Percentiles rank a stretch among this genome's conserved stretches.
Conservation (phyloP, 345 rosid species). For the Euclidium syriacum region DNA sequence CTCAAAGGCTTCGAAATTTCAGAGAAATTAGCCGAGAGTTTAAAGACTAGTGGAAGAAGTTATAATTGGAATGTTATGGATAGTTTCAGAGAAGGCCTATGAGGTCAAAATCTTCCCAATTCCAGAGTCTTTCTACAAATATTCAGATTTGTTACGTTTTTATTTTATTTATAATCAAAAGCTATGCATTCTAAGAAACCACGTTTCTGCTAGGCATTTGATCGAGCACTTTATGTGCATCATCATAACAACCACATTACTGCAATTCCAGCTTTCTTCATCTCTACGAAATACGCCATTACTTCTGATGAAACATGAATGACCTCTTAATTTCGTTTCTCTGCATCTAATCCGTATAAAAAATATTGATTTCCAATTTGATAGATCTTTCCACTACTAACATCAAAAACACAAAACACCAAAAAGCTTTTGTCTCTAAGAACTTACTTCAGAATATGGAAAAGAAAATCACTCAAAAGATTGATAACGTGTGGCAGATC, state of each 20-base stretch:
- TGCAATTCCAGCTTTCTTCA: conserved; percentile 39
- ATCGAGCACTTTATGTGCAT: conserved; percentile 47
- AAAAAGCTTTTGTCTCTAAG: too few relatives aligned
- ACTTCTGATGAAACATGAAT: too few relatives aligned
- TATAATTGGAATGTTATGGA: conserved; percentile 12
- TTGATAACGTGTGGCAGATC: too few relatives aligned
- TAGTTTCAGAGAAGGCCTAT: conserved; percentile 27
- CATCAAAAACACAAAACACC: too few relatives aligned
- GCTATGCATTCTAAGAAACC: conserved; percentile 45
- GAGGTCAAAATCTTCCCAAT: not conserved
- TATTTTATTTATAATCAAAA: not conserved
- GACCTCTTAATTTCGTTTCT: too few relatives aligned
- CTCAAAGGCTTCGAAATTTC: conserved; percentile 25
- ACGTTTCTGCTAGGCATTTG: conserved; percentile 53
- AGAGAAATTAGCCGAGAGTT: conserved; percentile 1
- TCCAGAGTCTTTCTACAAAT: conserved; percentile 21
- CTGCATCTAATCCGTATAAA: too few relatives aligned
- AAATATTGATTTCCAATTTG: too few relatives aligned
- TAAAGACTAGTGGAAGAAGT: not conserved
- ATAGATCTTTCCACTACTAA: too few relatives aligned
- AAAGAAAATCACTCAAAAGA: too few relatives aligned
- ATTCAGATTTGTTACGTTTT: not conserved
- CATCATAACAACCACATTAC: conserved; percentile 44
- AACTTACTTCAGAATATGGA: too few relatives aligned
- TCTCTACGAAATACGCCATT: conserved; percentile 38